Base-by-base conservation (phyloP, 106 monocot species). In the Xerophyta viscosa region DNA sequence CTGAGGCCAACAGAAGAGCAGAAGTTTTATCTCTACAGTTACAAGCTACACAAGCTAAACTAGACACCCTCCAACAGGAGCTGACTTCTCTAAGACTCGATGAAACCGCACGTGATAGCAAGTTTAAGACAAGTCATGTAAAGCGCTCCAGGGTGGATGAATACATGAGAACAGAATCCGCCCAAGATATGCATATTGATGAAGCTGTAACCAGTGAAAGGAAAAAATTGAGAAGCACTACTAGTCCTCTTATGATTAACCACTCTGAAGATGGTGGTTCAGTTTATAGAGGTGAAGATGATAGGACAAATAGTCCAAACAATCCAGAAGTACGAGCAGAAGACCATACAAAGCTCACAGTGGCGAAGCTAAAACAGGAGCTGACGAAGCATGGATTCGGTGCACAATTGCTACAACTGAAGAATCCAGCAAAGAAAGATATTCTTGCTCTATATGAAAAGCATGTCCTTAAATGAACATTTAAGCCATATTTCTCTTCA, bases 351-450 rank as follows among this genome's bases (percentile, higher is more conserved):
- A 94, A 83, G 59, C 76, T 88, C 20, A 94, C 94, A 0, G 67
- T 94, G n/a, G 27, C 63, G 21, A 81, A 88, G 37, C 59, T 94
- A 64, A 94, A 84, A 48, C 84, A 88, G 59, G 94, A 94, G 72
- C 76, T 94, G 22, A 94, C 94, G 3, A 88, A 76, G 73, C 74
- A 81, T 48, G 94, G 94, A 7, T 94, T 76, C 71, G 94, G 88
- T 0, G 94, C 72, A 6, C 64, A 94, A 43, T 31, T 94, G 44
- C 66, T 94, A 50, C 77, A 88, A 69, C 62, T 88, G 52, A 94
- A 60, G 71, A 84, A 72, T 61, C 93, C 93, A n/a, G 73, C 61
- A 56, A 94, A 88, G 72, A 94, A 78, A 58, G 88, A 94, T 6
- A 76, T 94, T 19, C 20, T 84, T 19, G 68, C 75, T 20, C 51